phyloP scores from a whole-genome alignment of 2,329 filamentous ascomycete species.

The Cercospora zeina region DNA sequence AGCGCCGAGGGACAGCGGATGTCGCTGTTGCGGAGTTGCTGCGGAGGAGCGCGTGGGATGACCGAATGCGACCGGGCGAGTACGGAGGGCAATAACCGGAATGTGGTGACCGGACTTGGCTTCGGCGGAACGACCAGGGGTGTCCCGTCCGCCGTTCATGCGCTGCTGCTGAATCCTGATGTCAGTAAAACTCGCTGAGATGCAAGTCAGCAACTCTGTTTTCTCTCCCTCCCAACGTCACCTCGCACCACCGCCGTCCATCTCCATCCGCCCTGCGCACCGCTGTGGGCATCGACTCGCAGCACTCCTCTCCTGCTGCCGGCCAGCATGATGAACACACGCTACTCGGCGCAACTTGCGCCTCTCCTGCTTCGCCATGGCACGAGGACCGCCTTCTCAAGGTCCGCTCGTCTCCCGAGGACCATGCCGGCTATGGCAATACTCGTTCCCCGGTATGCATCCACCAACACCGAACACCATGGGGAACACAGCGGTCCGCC shows the following conservation, averaged over 20 bases:
- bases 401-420: slow-evolving; percentile 49
- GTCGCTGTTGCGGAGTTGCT: neutral
- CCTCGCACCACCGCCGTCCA: slow-evolving; percentile 11
- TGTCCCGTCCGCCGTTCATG: neutral
- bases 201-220: slow-evolving; percentile 9
- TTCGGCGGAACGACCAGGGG: neutral
- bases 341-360: slow-evolving; percentile 48
- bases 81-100: neutral
- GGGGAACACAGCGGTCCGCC: slow-evolving; percentile 62
- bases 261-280: slow-evolving; percentile 4
- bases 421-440: slow-evolving; percentile 60
- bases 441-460: slow-evolving; percentile 54
- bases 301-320: slow-evolving; percentile 26
- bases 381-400: slow-evolving; percentile 45
- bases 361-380: slow-evolving; percentile 51
- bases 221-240: slow-evolving; percentile 19
- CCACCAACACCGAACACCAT: slow-evolving; percentile 58
- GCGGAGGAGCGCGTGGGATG: neutral
- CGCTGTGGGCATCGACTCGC: slow-evolving; percentile 16
- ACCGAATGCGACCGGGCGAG: neutral
- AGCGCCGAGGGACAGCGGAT: slow-evolving; percentile 1
- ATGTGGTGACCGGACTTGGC: neutral
- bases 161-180: neutral
- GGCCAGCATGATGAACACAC: slow-evolving; percentile 49
- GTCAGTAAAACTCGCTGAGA: slow-evolving; percentile 3